phyloP scores from a whole-genome alignment of 257 asterid genomes.

The Ligustrum vulgare region DNA sequence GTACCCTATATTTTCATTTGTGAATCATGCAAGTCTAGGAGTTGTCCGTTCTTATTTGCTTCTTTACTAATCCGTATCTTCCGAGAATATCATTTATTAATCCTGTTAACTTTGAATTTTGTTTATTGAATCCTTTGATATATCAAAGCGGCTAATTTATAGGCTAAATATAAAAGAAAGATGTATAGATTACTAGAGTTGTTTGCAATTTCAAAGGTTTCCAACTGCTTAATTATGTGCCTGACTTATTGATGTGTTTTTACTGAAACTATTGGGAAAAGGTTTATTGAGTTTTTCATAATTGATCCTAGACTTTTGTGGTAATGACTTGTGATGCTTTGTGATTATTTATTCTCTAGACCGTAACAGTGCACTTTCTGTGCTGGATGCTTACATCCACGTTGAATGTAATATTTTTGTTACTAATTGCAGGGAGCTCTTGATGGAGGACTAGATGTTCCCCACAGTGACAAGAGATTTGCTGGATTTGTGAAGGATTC shows the following conservation, averaged over 20 bases:
- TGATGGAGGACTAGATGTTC: slow-evolving; percentile 80
- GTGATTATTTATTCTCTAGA: neutral
- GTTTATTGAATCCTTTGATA: too few relatives aligned
- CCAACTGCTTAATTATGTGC: neutral
- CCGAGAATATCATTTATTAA: too few relatives aligned
- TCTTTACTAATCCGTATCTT: too few relatives aligned
- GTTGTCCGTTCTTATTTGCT: too few relatives aligned
- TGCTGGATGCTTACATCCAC: neutral
- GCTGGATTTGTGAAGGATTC: slow-evolving; percentile 70
- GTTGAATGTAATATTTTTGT: neutral
- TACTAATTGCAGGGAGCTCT: slow-evolving; percentile 56
- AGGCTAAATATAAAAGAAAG: too few relatives aligned
- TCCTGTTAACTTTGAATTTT: too few relatives aligned
- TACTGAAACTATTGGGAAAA: neutral
- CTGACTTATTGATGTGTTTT: neutral
- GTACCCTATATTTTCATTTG: too few relatives aligned
- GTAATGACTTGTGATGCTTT: neutral
- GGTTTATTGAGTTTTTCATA: neutral
- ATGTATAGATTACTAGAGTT: too few relatives aligned
- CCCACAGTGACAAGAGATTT: slow-evolving; percentile 82
- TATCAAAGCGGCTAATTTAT: too few relatives aligned
- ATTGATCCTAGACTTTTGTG: neutral
- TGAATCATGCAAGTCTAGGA: too few relatives aligned
- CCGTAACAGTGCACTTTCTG: neutral
- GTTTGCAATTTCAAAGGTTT: neutral